Conservation (phyloP, 1,284 basidiomycete genomes). For the Sporisorium sorghi region DNA sequence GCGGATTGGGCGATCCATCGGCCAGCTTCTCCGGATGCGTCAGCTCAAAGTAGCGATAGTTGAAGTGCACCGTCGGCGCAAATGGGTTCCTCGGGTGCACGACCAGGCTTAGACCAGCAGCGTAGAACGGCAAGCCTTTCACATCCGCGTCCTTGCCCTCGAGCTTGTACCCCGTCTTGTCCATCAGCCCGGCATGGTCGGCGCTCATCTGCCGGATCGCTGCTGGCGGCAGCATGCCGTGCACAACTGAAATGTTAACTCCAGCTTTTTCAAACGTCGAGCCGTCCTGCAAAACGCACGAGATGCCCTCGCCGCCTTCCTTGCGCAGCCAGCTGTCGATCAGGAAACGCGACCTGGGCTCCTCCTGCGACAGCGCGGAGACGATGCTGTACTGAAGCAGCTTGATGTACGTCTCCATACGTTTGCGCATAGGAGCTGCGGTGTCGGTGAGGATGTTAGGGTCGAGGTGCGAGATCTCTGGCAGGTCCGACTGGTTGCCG, state of each 20-base stretch:
- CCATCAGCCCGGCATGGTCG: conserved; percentile 78
- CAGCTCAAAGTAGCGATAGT: conserved; percentile 95
- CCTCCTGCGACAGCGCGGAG: conserved; percentile 80
- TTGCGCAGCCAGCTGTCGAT: conserved; percentile 87
- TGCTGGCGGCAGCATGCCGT: conserved; percentile 85
- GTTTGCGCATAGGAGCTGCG: conserved; percentile 73
- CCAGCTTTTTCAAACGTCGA: conserved; percentile 92
- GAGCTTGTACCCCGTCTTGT: conserved; percentile 61
- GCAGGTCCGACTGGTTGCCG: conserved; percentile 54
- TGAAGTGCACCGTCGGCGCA: conserved; percentile 85
- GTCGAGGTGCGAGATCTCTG: conserved; percentile 62
- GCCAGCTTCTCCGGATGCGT: conserved; percentile 65
- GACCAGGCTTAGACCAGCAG: conserved; percentile 89
- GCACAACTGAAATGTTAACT: conserved; percentile 92
- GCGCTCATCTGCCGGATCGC: conserved; percentile 94
- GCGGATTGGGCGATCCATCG: conserved; percentile 65
- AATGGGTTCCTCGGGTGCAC: conserved; percentile 90
- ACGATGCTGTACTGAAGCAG: conserved; percentile 87
- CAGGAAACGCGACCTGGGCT: conserved; percentile 77
- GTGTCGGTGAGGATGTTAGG: conserved; percentile 50
- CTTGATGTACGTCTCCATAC: conserved; percentile 83
- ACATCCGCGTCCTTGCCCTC: conserved; percentile 73
- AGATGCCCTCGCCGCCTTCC: conserved; percentile 86
- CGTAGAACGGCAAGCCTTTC: conserved; percentile 86
- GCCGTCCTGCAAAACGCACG: conserved; percentile 84